Conservation (phyloP, 2,329 filamentous ascomycete genomes). For the Arthrinium phaeospermum region DNA sequence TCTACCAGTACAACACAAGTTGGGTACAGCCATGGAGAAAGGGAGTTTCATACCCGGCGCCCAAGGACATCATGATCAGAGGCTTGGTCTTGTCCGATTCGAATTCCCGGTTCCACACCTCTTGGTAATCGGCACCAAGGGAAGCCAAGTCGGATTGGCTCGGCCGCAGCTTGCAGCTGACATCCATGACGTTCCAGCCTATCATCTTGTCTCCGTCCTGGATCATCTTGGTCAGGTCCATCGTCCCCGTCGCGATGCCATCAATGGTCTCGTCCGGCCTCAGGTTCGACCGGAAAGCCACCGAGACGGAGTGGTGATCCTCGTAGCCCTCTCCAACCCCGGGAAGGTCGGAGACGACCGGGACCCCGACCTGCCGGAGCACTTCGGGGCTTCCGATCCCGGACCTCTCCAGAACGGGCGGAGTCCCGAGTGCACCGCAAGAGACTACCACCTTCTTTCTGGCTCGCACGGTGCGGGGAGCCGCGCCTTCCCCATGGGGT, state of each 20-base stretch:
- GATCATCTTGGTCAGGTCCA: constrained; percentile 31
- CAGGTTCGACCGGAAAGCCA: constrained; percentile 55
- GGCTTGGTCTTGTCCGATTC: constrained; percentile 45
- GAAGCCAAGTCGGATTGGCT: constrained; percentile 54
- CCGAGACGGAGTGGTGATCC: constrained; percentile 56
- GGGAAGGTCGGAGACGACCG: constrained; percentile 54
- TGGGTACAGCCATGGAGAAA: background rate
- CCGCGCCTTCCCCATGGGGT: constrained; percentile 47
- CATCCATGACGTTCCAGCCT: constrained; percentile 60
- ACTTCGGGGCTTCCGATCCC: constrained; percentile 61
- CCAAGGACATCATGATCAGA: constrained; percentile 48
- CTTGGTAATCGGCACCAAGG: constrained; percentile 55
- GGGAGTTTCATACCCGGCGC: constrained; percentile 39
- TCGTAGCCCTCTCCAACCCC: constrained; percentile 59
- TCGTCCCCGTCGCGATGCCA: constrained; percentile 36
- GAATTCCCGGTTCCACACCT: constrained; percentile 58
- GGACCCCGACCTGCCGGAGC: constrained; percentile 48
- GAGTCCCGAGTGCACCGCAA: constrained; percentile 58
- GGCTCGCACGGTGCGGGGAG: constrained; percentile 48
- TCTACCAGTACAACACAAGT: constrained; percentile 32
- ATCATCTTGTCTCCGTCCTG: constrained; percentile 42
- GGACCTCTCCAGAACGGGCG: constrained; percentile 65
- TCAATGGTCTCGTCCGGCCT: constrained; percentile 51
- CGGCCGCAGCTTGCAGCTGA: constrained; percentile 55
- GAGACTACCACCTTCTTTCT: constrained; percentile 59